phyloP scores from a whole-genome alignment of 495 filamentous ascomycete species.

The Aspergillus conjunctus region DNA sequence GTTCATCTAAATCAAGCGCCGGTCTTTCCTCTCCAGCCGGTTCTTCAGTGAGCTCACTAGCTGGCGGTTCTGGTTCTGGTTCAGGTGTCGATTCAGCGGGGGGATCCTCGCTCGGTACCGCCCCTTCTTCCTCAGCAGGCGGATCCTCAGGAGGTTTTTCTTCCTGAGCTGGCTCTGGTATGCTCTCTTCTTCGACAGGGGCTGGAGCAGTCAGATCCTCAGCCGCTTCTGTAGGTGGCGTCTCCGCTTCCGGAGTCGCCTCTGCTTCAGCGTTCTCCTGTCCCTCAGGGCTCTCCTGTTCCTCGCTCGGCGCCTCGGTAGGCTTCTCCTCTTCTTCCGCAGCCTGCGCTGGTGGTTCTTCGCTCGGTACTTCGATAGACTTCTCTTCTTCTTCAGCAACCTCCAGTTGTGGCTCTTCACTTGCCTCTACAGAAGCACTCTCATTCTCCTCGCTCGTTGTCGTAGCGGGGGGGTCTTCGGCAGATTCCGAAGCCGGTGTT shows the following conservation, averaged over 20 bases:
- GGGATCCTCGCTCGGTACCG: slow-evolving; percentile 4
- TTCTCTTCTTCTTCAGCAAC: slow-evolving; percentile 7
- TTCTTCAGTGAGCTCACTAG: not conserved
- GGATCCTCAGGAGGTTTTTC: not conserved
- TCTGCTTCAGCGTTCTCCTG: not conserved
- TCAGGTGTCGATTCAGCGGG: too few species aligned
- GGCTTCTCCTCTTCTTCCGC: slow-evolving; percentile 1
- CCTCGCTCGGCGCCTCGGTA: slow-evolving; percentile 1
- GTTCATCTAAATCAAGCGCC: too few species aligned
- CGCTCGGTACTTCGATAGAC: not conserved
- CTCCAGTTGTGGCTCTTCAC: not conserved
- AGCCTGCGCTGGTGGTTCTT: not conserved
- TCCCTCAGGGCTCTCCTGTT: slow-evolving; percentile 10
- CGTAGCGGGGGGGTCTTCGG: not conserved
- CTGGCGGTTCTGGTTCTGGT: not conserved
- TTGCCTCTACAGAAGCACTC: not conserved
- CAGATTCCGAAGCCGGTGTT: slow-evolving; percentile 2
- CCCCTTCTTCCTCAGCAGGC: not conserved
- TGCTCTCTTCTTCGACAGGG: slow-evolving; percentile 7
- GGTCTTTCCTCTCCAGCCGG: not conserved
- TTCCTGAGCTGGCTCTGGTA: slow-evolving; percentile 22
- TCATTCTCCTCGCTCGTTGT: slow-evolving; percentile 14
- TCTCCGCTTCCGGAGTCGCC: too few species aligned
- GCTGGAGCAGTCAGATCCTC: slow-evolving; percentile 32
- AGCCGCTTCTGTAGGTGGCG: too few species aligned